Conservation (phyloP, 129 eudicot species). For the Calendula officinalis region DNA sequence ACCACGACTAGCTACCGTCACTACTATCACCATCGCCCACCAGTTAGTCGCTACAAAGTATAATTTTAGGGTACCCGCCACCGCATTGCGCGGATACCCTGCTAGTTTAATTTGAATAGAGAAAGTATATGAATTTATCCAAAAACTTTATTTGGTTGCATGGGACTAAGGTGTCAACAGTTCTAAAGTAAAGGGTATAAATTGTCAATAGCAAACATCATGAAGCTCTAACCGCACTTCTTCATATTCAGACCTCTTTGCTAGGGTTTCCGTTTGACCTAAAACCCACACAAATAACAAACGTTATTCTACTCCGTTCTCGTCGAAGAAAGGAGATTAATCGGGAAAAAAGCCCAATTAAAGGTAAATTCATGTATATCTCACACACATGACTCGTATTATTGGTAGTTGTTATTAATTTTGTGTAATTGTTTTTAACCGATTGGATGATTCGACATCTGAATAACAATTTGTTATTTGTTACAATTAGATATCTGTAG, state of each 20-base stretch:
- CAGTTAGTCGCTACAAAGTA: too few species aligned
- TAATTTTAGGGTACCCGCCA: too few species aligned
- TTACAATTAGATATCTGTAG: background rate
- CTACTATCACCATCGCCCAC: too few species aligned
- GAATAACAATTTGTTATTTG: background rate
- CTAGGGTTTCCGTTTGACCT: constrained; percentile 27
- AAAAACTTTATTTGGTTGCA: too few species aligned
- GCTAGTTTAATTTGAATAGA: too few species aligned
- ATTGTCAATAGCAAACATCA: constrained; percentile 10
- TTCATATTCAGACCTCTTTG: constrained; percentile 13
- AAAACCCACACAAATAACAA: constrained; percentile 16
- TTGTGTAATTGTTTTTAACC: background rate
- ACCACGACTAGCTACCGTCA: too few species aligned
- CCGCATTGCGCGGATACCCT: too few species aligned
- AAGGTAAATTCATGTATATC: constrained; percentile 13
- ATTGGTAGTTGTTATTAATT: constrained; percentile 3
- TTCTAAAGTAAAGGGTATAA: constrained; percentile 7
- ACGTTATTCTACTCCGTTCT: constrained; percentile 13
- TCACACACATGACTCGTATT: constrained; percentile 3
- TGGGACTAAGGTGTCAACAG: background rate
- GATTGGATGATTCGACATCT: constrained; percentile 1
- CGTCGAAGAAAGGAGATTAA: constrained; percentile 9
- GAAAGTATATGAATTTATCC: too few species aligned
- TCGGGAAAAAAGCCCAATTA: constrained; percentile 10
- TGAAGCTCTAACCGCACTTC: background rate